Conservation (phyloP, 164 flowering plant species). For the Liquidambar formosana region DNA sequence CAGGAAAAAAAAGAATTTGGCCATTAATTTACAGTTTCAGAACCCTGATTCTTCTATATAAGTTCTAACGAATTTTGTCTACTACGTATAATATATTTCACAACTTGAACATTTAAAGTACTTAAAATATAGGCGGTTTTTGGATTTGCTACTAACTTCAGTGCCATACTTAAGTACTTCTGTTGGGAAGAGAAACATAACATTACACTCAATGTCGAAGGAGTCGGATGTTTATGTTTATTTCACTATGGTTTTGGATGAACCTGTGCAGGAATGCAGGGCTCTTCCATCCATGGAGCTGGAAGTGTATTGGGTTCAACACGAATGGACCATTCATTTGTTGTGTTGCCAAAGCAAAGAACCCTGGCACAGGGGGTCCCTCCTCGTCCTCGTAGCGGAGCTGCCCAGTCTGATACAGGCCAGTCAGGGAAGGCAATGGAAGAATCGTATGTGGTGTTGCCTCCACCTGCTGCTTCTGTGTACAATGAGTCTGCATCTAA, state of each 20-base stretch:
- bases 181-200: neutral
- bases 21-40: neutral
- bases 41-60: neutral
- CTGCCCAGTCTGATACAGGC: conserved; percentile 48
- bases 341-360: conserved; percentile 84
- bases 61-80: neutral
- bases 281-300: conserved; percentile 67
- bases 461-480: conserved; percentile 82
- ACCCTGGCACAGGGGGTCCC: conserved; percentile 59
- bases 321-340: conserved; percentile 90
- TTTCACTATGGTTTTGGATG: neutral
- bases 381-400: conserved; percentile 70
- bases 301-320: conserved; percentile 73
- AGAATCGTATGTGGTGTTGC: conserved; percentile 94
- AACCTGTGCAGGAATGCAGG: conserved; percentile 72
- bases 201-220: neutral
- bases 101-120: neutral
- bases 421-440: conserved; percentile 82
- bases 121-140: no score
- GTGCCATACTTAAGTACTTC: neutral
- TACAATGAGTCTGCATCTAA: conserved; percentile 75
- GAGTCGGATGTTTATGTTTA: neutral
- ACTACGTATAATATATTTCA: neutral
- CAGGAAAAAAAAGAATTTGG: neutral
- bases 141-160: neutral